Conservation (phyloP, 2,329 filamentous ascomycete genomes). For the Nemania diffusa region DNA sequence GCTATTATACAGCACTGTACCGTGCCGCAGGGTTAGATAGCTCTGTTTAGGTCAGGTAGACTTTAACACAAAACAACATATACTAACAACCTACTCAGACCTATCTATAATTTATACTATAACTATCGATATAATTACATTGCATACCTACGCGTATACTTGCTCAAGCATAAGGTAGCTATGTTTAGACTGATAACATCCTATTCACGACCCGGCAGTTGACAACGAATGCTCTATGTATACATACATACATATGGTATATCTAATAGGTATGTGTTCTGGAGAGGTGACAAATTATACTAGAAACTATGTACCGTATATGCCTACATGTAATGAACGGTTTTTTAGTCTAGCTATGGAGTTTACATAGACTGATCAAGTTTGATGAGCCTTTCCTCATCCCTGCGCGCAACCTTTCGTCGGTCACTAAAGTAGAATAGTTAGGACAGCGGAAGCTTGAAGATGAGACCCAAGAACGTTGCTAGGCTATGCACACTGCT, state of each 20-base stretch:
- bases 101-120: too few species aligned
- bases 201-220: neutral
- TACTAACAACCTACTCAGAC: neutral
- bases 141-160: too few species aligned
- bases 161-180: neutral
- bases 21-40: neutral
- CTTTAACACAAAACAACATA: neutral
- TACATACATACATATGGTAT: too few species aligned
- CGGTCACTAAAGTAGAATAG: conserved; percentile 34
- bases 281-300: neutral
- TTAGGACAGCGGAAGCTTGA: conserved; percentile 19
- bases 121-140: too few species aligned
- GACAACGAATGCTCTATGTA: neutral
- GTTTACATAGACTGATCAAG: neutral
- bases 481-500: neutral
- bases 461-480: conserved; percentile 20
- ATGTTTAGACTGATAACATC: neutral
- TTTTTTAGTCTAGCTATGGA: neutral
- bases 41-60: neutral
- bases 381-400: conserved; percentile 14
- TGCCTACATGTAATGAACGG: neutral
- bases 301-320: too few species aligned
- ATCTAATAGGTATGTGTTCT: neutral
- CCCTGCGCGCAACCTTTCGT: conserved; percentile 23
- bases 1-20: conserved; percentile 4